These are phyloP conservation scores for Phlyctochytrium arcticum DNA, from an alignment of 192 early-diverging fungal genomes.

Conservation along the genomic window DNA sequence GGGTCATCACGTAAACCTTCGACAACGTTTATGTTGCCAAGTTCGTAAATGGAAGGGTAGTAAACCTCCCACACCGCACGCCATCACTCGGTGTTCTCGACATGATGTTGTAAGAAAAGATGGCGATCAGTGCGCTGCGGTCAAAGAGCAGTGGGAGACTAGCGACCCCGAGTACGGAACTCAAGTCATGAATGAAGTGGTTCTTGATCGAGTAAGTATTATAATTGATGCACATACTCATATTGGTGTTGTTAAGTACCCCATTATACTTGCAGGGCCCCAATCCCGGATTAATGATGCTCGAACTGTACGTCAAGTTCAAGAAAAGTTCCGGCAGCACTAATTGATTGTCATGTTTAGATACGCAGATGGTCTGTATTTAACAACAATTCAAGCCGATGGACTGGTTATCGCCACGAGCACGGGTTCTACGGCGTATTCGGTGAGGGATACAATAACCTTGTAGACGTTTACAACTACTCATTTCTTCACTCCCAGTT, in stretches of 20 bases:
- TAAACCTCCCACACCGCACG: neutral
- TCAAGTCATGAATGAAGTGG: slow-evolving; percentile 29
- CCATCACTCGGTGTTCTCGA: neutral
- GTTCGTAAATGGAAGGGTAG: slow-evolving; percentile 61
- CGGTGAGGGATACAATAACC: slow-evolving; percentile 15
- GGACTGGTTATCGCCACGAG: slow-evolving; percentile 92
- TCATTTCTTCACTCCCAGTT: slow-evolving; percentile 42
- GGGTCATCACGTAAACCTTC: slow-evolving; percentile 76
- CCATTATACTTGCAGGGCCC: slow-evolving; percentile 37
- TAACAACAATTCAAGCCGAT: slow-evolving; percentile 96
- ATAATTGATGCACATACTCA: neutral
- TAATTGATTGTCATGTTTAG: slow-evolving; percentile 3
- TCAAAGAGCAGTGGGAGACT: neutral
- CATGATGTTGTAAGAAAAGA: neutral
- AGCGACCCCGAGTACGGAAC: slow-evolving; percentile 4
- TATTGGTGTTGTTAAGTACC: neutral
- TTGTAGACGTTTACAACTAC: neutral
- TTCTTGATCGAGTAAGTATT: slow-evolving; percentile 24
- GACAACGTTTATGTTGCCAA: slow-evolving; percentile 86
- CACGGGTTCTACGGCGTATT: slow-evolving; percentile 67
- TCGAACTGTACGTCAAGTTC: slow-evolving; percentile 75
- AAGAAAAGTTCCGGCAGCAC: neutral
- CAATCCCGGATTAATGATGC: slow-evolving; percentile 37
- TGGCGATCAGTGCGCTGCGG: slow-evolving; percentile 12
- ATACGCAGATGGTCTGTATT: slow-evolving; percentile 83